Percentiles rank a stretch among this genome's conserved stretches.
Evolutionary conservation across 306 rosid genomes (phyloP).

Genomic region (Echinosophora koreensis): DNA sequence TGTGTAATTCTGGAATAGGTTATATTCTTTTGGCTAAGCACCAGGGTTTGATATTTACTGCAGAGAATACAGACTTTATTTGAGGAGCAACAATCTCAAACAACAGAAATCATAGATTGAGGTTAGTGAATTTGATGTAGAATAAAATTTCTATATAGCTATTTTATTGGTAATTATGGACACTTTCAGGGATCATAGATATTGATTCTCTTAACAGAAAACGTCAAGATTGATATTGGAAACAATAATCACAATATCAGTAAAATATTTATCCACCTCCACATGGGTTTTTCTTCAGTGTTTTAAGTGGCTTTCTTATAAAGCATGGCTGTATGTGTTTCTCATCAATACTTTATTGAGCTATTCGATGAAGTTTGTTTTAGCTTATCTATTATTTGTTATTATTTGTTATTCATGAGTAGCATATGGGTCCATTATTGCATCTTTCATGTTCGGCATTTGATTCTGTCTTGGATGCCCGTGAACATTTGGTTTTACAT

Average conservation of each 20-base stretch:
- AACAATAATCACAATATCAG: neutral
- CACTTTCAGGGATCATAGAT: slow-evolving; percentile 3
- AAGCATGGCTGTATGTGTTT: neutral
- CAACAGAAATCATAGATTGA: slow-evolving; percentile 60
- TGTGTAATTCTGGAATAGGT: neutral
- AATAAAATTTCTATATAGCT: neutral
- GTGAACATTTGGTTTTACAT: neutral
- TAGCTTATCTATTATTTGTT: slow-evolving; percentile 23
- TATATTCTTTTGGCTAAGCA: slow-evolving; percentile 44
- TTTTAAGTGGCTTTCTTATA: neutral
- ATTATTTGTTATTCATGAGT: neutral
- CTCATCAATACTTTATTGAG: slow-evolving; percentile 15
- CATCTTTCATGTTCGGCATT: slow-evolving; percentile 13
- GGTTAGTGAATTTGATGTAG: slow-evolving; percentile 49
- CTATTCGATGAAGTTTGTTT: slow-evolving; percentile 1
- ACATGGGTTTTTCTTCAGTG: neutral
- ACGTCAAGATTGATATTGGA: neutral
- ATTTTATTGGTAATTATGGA: neutral
- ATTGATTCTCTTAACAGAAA: neutral
- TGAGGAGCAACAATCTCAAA: slow-evolving; percentile 69
- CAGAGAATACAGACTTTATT: slow-evolving; percentile 84
- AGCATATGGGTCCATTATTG: neutral
- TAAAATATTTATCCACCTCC: slow-evolving; percentile 1
- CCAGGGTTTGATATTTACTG: slow-evolving; percentile 41
- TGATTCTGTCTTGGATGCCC: slow-evolving; percentile 18